phyloP scores from a whole-genome alignment of 164 flowering plant genomes.

The Protea cynaroides region DNA sequence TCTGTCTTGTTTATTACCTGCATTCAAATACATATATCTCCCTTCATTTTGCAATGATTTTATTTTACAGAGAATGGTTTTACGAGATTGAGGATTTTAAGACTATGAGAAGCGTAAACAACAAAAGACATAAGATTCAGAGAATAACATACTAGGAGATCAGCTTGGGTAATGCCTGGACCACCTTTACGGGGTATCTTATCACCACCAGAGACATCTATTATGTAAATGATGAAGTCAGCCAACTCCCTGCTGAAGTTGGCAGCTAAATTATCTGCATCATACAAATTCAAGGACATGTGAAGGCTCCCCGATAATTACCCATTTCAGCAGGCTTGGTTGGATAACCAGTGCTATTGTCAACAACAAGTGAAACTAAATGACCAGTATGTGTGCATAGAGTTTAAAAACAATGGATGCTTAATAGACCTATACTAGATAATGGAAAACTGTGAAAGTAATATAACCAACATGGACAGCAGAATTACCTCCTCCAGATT shows the following conservation, averaged over 20 bases:
- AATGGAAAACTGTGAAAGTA: neutral
- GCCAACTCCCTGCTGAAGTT: slow-evolving; percentile 98
- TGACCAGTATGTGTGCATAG: neutral
- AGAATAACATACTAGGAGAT: slow-evolving; percentile 61
- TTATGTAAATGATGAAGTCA: slow-evolving; percentile 91
- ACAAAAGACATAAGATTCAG: neutral
- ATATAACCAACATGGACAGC: too few species aligned
- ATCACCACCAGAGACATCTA: slow-evolving; percentile 95
- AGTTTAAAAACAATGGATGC: neutral
- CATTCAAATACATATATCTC: neutral
- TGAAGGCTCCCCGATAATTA: neutral
- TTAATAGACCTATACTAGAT: neutral
- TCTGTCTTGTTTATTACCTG: slow-evolving; percentile 98
- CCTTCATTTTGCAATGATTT: slow-evolving; percentile 1
- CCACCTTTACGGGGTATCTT: slow-evolving; percentile 99
- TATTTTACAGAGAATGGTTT: neutral
- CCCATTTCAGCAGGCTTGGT: neutral
- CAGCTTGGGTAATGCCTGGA: slow-evolving; percentile 98
- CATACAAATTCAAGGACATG: slow-evolving; percentile 9
- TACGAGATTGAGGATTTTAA: neutral
- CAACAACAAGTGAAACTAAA: neutral
- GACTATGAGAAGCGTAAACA: neutral
- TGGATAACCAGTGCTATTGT: neutral
- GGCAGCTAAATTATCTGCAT: slow-evolving; percentile 92
- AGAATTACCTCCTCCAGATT: slow-evolving; percentile 94